A percentile compares a stretch with the other conserved stretches of the same genome.
These are phyloP conservation scores for Lactifluus subvellereus DNA, from an alignment of 768 basidiomycete species.

Conservation along the genomic window DNA sequence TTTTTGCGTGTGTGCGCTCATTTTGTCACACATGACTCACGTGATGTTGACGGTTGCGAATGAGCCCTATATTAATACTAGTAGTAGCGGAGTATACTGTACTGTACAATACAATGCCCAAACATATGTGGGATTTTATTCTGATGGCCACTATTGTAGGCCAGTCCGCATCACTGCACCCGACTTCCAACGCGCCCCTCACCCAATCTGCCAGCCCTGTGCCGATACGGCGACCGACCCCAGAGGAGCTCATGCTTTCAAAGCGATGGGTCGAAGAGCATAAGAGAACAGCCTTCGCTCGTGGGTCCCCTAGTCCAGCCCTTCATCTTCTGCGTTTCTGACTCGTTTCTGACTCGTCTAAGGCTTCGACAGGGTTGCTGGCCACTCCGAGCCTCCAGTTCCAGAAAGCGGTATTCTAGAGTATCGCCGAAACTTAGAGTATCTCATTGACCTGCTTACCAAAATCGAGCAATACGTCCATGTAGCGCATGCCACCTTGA, in stretches of 20 bases:
- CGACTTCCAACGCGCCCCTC: neutral
- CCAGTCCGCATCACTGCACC: conserved; percentile 7
- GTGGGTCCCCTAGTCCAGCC: neutral
- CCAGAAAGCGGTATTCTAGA: conserved; percentile 7
- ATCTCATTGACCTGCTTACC: neutral
- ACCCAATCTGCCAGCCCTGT: neutral
- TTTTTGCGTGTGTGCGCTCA: too few species aligned
- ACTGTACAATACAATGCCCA: too few species aligned
- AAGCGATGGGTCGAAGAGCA: conserved; percentile 9
- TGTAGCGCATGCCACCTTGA: neutral
- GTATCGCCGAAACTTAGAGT: conserved; percentile 13
- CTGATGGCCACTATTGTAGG: neutral
- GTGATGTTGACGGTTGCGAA: too few species aligned
- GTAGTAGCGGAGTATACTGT: too few species aligned
- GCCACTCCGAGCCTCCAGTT: neutral
- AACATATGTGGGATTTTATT: too few species aligned
- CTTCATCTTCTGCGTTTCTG: neutral
- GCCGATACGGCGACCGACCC: neutral
- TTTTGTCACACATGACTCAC: too few species aligned
- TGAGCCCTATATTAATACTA: too few species aligned
- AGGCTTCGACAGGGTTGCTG: neutral
- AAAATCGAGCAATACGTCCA: conserved; percentile 15
- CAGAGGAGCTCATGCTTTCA: neutral
- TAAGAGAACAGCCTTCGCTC: conserved; percentile 3
- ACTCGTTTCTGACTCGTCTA: neutral